These are phyloP conservation scores for Nigrospora sphaerica DNA, from an alignment of 2,329 filamentous ascomycete species.

Conservation along the genomic window DNA sequence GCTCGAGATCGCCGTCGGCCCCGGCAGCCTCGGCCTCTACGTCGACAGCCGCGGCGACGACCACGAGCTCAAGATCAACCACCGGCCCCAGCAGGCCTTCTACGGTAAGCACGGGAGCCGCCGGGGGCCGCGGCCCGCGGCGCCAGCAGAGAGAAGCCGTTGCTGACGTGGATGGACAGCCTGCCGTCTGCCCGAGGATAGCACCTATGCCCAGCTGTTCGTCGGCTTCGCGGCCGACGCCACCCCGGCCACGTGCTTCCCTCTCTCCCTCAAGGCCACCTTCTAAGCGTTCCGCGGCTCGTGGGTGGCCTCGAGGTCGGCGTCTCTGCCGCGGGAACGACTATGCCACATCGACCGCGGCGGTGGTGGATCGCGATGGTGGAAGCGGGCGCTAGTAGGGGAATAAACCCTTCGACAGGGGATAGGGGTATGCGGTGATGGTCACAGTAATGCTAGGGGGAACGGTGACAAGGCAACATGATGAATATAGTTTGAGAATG, in stretches of 20 bases:
- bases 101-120: not conserved
- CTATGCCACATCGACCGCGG: no score
- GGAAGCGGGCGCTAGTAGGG: no score
- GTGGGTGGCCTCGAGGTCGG: no score
- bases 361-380: no score
- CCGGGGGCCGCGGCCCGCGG: no score
- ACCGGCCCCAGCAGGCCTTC: not conserved
- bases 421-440: no score
- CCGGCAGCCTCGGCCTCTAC: not conserved
- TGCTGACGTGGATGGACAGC: not conserved
- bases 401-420: no score
- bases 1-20: not conserved
- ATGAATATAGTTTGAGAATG: no score
- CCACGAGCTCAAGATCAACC: not conserved
- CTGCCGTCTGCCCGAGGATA: not conserved
- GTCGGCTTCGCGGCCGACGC: not conserved
- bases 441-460: no score
- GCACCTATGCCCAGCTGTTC: not conserved
- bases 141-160: no score
- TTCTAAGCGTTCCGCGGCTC: not conserved
- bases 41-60: not conserved
- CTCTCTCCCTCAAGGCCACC: not conserved
- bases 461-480: no score
- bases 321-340: no score
- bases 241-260: not conserved